phyloP scores from a whole-genome alignment of 2,329 filamentous ascomycete genomes.

The Calonectria pauciramosa region DNA sequence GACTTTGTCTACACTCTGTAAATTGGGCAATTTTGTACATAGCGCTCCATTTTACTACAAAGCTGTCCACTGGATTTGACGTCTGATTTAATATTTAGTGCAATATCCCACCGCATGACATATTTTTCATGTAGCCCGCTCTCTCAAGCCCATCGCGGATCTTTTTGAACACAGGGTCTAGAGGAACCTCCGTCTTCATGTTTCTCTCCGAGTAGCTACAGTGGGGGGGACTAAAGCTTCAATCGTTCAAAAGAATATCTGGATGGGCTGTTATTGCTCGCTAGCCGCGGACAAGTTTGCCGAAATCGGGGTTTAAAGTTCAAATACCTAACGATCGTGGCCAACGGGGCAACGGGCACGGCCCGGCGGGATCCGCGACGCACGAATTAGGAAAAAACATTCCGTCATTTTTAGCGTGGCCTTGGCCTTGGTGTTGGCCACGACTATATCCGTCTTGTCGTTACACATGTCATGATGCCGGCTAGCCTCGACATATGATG shows the following conservation, averaged over 20 bases:
- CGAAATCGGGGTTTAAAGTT: neutral
- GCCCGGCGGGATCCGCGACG: neutral
- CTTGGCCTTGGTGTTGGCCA: neutral
- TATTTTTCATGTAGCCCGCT: neutral
- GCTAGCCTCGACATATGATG: neutral
- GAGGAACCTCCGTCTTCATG: neutral
- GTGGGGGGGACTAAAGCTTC: neutral
- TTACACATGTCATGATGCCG: neutral
- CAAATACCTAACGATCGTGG: neutral
- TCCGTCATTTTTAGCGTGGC: neutral
- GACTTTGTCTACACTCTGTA: constrained; percentile 53
- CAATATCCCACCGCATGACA: neutral
- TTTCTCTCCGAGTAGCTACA: neutral
- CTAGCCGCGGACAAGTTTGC: neutral
- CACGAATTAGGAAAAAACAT: neutral
- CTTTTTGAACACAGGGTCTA: neutral
- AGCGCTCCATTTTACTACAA: neutral
- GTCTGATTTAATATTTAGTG: neutral
- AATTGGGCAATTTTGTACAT: neutral
- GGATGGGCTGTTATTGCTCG: neutral
- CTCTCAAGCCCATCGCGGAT: neutral
- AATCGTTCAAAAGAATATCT: neutral
- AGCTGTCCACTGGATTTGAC: neutral
- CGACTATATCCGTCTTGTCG: neutral
- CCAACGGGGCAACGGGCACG: neutral